A percentile compares a stretch with the other conserved stretches of the same genome.
Evolutionary conservation across 345 rosid species (phyloP).

Genomic region (Syzygium jambos): DNA sequence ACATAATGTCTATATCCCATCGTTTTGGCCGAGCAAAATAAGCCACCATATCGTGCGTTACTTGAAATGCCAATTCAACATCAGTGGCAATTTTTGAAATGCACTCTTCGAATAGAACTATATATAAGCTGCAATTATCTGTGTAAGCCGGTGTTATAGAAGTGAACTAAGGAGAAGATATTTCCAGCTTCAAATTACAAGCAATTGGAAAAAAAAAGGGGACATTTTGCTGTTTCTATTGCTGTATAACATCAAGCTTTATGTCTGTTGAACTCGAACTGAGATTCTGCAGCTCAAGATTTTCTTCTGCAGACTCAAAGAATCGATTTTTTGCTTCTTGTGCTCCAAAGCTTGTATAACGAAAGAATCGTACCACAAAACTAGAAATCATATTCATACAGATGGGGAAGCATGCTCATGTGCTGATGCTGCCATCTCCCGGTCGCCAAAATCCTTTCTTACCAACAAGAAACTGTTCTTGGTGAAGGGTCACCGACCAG

Average conservation of each 20-base stretch:
- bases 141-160: not conserved
- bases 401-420: not conserved
- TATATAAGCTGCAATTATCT: not conserved
- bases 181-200: not conserved
- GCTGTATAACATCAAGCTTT: not conserved
- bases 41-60: not conserved
- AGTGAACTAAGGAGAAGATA: not conserved
- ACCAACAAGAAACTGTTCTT: conserved; percentile 61
- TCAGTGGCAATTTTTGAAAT: not conserved
- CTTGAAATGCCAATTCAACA: not conserved
- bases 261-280: not conserved
- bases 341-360: not conserved
- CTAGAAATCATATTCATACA: not conserved
- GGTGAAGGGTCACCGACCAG: conserved; percentile 56
- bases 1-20: not conserved
- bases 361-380: not conserved
- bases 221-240: not conserved
- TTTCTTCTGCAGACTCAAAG: not conserved
- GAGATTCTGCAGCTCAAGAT: not conserved
- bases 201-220: not conserved
- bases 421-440: not conserved
- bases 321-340: not conserved
- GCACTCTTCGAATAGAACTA: not conserved
- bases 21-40: not conserved
- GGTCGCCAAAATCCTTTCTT: conserved; percentile 85